phyloP scores from a whole-genome alignment of 2,329 filamentous ascomycete species.

The Ampelomyces quisqualis region DNA sequence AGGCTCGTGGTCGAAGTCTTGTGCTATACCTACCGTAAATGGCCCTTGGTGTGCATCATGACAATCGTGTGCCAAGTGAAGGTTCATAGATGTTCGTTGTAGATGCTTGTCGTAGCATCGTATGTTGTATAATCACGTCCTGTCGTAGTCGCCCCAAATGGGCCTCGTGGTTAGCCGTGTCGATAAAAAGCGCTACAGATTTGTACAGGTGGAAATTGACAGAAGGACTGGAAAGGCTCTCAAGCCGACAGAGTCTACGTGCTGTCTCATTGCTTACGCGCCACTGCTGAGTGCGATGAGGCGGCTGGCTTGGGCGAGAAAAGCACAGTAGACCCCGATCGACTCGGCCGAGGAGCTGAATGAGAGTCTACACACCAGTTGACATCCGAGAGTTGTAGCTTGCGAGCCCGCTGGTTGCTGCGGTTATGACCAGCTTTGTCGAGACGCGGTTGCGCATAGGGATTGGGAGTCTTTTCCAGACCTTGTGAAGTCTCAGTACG shows the following conservation, averaged over 20 bases:
- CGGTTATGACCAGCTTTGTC: slow-evolving; percentile 65
- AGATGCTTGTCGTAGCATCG: slow-evolving; percentile 29
- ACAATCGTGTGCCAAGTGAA: slow-evolving; percentile 3
- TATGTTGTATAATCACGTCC: slow-evolving; percentile 31
- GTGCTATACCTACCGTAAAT: neutral
- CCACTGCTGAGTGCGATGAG: slow-evolving; percentile 7
- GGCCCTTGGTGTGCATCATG: neutral
- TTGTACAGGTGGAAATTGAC: neutral
- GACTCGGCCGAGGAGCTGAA: slow-evolving; percentile 20
- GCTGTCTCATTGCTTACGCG: slow-evolving; percentile 9
- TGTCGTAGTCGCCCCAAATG: slow-evolving; percentile 26
- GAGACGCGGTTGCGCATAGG: slow-evolving; percentile 49
- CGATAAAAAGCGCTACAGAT: slow-evolving; percentile 4
- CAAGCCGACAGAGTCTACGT: neutral
- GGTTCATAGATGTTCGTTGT: slow-evolving; percentile 13
- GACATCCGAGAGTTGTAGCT: slow-evolving; percentile 92
- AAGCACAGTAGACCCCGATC: slow-evolving; percentile 8
- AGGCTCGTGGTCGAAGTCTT: neutral
- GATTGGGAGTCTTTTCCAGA: slow-evolving; percentile 46
- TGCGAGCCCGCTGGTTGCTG: slow-evolving; percentile 77
- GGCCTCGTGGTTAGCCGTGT: slow-evolving; percentile 31
- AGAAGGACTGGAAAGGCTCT: neutral
- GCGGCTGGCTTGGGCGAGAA: slow-evolving; percentile 5
- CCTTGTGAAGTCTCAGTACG: slow-evolving; percentile 41
- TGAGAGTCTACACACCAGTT: slow-evolving; percentile 69